Evolutionary conservation across 2,329 filamentous ascomycete species (phyloP), one percentile per base, ranked within the genome.

Genomic region (Falciphora oryzae): DNA sequence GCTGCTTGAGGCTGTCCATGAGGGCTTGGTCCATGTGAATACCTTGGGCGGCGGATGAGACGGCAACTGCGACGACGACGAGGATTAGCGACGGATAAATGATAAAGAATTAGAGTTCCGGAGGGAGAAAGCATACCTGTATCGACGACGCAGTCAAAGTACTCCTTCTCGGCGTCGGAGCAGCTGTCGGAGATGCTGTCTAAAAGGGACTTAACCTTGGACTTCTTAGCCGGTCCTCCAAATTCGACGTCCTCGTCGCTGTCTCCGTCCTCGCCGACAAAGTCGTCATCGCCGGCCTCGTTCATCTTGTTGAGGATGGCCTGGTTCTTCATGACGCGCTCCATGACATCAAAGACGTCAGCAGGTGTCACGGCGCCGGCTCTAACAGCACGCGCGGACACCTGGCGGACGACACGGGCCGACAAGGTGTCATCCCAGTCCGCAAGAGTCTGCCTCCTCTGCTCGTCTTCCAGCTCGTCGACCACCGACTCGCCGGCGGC

Each of bases 271-370:
- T 62, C 60, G 38, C 22, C 27, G 14, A 62, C 60, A 53, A 27
- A 62, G 18, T 62, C 60, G 27, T 62, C 35, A 13, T 50, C 35
- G 7, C 35, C 60, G 2, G 60, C 60, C 10, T 62, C 25, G 60
- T 62, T 62, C 60, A 62, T 53, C 32, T 53, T 62, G 11, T 62
- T 18, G n/a, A 62, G 31, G 2, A 62, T 29, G 18, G 50, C 28
- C 50, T 29, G 28, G 61, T 38, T 13, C 61, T 53, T 62, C 38
- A 62, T 31, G 6, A 62, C 35, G 28, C 60, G 60, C 60, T 31
- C 35, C 60, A 62, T 62, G n/a, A 53, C 60, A 11, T 62, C 60
- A 62, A 62, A 62, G 25, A 62, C 53, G 27, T 62, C 60, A 2
- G 38, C 28, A 22, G 60, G 60, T 5, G 38, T 25, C 16, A 62